Percentiles rank a stretch among this genome's conserved stretches.
Conservation (phyloP, 192 early-diverging fungal species). For the Anaeromyces robustus region DNA sequence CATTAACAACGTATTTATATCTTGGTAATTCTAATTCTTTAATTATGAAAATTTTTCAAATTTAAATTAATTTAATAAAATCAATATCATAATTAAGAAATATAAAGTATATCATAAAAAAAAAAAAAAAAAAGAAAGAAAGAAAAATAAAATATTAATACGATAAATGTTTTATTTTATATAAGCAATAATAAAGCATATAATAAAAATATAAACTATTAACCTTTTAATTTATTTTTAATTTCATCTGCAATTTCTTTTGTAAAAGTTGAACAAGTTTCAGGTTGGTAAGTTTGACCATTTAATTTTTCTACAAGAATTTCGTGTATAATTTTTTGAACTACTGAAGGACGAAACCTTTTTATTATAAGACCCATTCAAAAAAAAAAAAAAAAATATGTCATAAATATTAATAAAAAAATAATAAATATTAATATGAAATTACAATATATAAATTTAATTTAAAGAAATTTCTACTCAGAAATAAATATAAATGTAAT, state of each 20-base stretch:
- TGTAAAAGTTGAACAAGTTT: conserved; percentile 31
- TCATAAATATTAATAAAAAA: too few relatives aligned
- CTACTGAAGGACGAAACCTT: conserved; percentile 33
- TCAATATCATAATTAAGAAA: background rate
- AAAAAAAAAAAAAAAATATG: too few relatives aligned
- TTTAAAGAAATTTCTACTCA: background rate
- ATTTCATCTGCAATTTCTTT: conserved; percentile 42
- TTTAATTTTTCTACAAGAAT: conserved; percentile 23
- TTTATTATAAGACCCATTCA: background rate
- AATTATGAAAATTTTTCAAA: background rate
- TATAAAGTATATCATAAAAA: background rate
- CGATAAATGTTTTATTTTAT: background rate
- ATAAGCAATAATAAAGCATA: background rate
- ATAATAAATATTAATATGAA: background rate
- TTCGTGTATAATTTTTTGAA: conserved; percentile 23
- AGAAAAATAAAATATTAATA: too few relatives aligned
- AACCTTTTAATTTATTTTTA: conserved; percentile 36
- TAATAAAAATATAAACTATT: background rate
- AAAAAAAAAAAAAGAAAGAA: too few relatives aligned
- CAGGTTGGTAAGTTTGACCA: conserved; percentile 20
- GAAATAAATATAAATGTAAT: too few relatives aligned
- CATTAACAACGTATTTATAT: conserved; percentile 43
- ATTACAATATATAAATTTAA: background rate
- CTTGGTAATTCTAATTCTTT: conserved; percentile 28
- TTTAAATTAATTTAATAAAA: conserved; percentile 1